These are phyloP conservation scores for Colletotrichum sp. DNA, from an alignment of 2,329 filamentous ascomycete species.

Conservation along the genomic window DNA sequence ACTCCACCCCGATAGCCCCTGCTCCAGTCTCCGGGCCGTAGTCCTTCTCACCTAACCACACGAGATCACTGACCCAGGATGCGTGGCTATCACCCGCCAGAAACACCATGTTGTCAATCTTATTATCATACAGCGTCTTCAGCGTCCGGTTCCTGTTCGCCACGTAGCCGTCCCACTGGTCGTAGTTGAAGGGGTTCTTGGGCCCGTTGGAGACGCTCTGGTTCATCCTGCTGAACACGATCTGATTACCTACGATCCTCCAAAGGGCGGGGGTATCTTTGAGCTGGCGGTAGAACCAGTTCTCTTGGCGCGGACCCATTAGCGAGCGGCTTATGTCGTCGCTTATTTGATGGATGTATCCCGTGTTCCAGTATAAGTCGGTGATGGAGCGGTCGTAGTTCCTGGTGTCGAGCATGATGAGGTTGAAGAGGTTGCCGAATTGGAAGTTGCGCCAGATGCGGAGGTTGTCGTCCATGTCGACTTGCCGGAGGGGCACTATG, in stretches of 20 bases:
- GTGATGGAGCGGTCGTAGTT: constrained; percentile 62
- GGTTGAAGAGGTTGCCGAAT: constrained; percentile 68
- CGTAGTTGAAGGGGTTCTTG: constrained; percentile 52
- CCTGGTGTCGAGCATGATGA: constrained; percentile 72
- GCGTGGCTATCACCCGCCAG: constrained; percentile 73
- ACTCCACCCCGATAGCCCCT: constrained; percentile 65
- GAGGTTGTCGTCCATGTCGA: constrained; percentile 72
- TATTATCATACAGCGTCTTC: constrained; percentile 66
- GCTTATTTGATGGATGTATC: constrained; percentile 64
- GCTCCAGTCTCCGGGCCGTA: constrained; percentile 59
- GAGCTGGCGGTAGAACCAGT: constrained; percentile 72
- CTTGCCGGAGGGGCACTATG: constrained; percentile 42
- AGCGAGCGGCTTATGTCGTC: constrained; percentile 71
- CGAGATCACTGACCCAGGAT: constrained; percentile 67
- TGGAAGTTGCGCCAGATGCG: constrained; percentile 71
- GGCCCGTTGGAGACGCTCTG: constrained; percentile 28
- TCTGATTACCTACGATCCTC: constrained; percentile 74
- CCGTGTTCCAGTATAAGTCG: constrained; percentile 59
- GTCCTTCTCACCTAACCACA: constrained; percentile 57
- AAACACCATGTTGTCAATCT: constrained; percentile 75
- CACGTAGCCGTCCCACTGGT: constrained; percentile 62
- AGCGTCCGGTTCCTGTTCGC: constrained; percentile 75
- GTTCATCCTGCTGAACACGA: constrained; percentile 60
- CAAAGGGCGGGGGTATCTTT: constrained; percentile 64
- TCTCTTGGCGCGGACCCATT: constrained; percentile 75